phyloP scores from a whole-genome alignment of 2,329 filamentous ascomycete genomes.

The Epichloe glyceriae region DNA sequence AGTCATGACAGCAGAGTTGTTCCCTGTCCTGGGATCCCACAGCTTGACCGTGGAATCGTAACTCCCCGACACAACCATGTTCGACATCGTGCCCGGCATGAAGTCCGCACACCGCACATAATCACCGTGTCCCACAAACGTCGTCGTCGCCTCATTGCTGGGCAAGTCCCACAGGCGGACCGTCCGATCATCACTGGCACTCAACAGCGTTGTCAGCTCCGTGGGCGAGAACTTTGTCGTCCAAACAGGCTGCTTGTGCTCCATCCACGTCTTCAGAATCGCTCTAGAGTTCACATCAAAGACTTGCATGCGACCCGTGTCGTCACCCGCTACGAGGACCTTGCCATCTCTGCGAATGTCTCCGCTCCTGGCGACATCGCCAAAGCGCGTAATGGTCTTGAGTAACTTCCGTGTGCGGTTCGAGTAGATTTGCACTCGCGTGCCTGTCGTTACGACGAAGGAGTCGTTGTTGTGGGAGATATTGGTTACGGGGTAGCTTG shows the following conservation, averaged over 20 bases:
- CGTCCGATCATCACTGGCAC: conserved; percentile 81
- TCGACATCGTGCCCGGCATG: conserved; percentile 60
- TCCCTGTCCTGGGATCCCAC: conserved; percentile 76
- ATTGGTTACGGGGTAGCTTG: conserved; percentile 78
- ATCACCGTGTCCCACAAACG: conserved; percentile 77
- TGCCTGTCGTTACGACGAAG: conserved; percentile 91
- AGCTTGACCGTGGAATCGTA: conserved; percentile 90
- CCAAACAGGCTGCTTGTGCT: conserved; percentile 92
- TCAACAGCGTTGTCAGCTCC: conserved; percentile 79
- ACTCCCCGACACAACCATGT: conserved; percentile 75
- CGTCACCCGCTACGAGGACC: conserved; percentile 82
- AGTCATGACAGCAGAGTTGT: conserved; percentile 60
- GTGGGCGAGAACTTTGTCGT: conserved; percentile 80
- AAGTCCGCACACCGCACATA: conserved; percentile 84
- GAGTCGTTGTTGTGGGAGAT: conserved; percentile 67
- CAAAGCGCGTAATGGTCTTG: conserved; percentile 89
- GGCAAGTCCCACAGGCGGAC: conserved; percentile 92
- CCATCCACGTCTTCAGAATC: conserved; percentile 88
- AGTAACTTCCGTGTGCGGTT: conserved; percentile 81
- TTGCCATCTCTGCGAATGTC: conserved; percentile 81
- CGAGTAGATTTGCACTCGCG: conserved; percentile 86
- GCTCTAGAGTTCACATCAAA: conserved; percentile 82
- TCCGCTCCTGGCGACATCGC: conserved; percentile 79
- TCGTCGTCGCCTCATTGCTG: conserved; percentile 59
- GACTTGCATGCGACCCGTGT: conserved; percentile 83